A percentile compares a stretch with the other conserved stretches of the same genome.
These are phyloP conservation scores for Malassezia caprae DNA, from an alignment of 1,284 basidiomycete genomes.

Conservation along the genomic window DNA sequence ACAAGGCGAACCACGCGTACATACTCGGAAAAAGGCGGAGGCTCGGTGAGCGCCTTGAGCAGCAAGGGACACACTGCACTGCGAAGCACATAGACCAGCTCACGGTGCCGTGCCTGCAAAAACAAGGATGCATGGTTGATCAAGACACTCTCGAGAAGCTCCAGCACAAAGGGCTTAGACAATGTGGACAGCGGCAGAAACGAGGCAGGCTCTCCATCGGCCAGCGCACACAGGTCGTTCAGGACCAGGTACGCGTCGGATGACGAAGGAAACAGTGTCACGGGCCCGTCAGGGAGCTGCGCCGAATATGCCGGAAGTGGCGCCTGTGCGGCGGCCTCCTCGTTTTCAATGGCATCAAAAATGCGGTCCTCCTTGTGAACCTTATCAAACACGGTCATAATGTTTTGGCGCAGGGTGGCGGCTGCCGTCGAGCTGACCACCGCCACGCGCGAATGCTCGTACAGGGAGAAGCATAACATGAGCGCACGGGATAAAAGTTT, in stretches of 20 bases:
- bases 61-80: constrained; percentile 83
- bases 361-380: constrained; percentile 65
- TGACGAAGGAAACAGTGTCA: constrained; percentile 63
- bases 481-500: constrained; percentile 54
- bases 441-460: constrained; percentile 76
- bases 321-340: constrained; percentile 38
- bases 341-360: constrained; percentile 35
- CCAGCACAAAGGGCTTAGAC: constrained; percentile 85
- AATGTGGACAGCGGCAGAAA: constrained; percentile 76
- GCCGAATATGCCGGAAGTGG: constrained; percentile 38
- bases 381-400: constrained; percentile 96
- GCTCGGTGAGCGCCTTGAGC: constrained; percentile 62
- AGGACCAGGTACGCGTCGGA: constrained; percentile 68
- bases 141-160: constrained; percentile 89
- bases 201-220: constrained; percentile 57
- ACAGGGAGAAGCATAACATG: constrained; percentile 80
- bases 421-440: constrained; percentile 96
- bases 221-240: constrained; percentile 41
- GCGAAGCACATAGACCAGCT: constrained; percentile 70
- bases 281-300: constrained; percentile 28
- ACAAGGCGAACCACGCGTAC: constrained; percentile 84
- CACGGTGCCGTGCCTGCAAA: constrained; percentile 54
- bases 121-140: constrained; percentile 87
- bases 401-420: constrained; percentile 84
- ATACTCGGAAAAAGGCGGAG: constrained; percentile 73